These are phyloP conservation scores for Sporothrix inflata DNA, from an alignment of 2,329 filamentous ascomycete genomes.

Conservation along the genomic window DNA sequence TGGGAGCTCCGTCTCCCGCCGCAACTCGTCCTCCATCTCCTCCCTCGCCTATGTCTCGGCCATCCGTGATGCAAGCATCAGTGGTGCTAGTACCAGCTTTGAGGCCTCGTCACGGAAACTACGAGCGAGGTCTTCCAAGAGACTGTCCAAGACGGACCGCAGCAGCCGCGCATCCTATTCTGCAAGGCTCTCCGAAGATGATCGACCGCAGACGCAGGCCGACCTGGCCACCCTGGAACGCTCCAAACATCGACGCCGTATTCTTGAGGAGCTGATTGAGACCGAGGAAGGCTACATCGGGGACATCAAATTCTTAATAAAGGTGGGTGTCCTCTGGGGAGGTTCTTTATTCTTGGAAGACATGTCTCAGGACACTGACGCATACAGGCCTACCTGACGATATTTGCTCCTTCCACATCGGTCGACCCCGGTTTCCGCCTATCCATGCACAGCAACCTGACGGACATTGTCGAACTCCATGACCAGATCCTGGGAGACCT, in stretches of 20 bases:
- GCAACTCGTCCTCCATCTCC: slow-evolving; percentile 69
- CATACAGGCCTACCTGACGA: slow-evolving; percentile 70
- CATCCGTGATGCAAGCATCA: slow-evolving; percentile 79
- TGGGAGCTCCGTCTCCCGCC: slow-evolving; percentile 42
- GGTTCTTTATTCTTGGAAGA: neutral
- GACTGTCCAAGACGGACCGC: slow-evolving; percentile 62
- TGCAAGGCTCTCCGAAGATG: slow-evolving; percentile 62
- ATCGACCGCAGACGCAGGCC: slow-evolving; percentile 51
- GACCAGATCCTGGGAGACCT: slow-evolving; percentile 78
- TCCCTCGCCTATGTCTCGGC: slow-evolving; percentile 81
- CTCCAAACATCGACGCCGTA: slow-evolving; percentile 73
- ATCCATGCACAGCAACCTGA: slow-evolving; percentile 78
- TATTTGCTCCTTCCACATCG: slow-evolving; percentile 71
- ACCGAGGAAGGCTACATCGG: slow-evolving; percentile 90
- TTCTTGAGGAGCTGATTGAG: slow-evolving; percentile 81
- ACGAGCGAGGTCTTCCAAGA: slow-evolving; percentile 56
- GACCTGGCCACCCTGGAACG: slow-evolving; percentile 74
- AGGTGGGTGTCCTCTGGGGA: slow-evolving; percentile 57
- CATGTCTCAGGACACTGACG: slow-evolving; percentile 22
- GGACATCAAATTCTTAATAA: slow-evolving; percentile 82
- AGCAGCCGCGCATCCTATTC: slow-evolving; percentile 65
- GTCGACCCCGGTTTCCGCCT: slow-evolving; percentile 66
- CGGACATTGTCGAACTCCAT: slow-evolving; percentile 80
- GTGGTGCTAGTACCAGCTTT: slow-evolving; percentile 72
- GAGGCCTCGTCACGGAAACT: slow-evolving; percentile 62